phyloP scores from a whole-genome alignment of 345 rosid genomes.

The Schrenkiella parvula region DNA sequence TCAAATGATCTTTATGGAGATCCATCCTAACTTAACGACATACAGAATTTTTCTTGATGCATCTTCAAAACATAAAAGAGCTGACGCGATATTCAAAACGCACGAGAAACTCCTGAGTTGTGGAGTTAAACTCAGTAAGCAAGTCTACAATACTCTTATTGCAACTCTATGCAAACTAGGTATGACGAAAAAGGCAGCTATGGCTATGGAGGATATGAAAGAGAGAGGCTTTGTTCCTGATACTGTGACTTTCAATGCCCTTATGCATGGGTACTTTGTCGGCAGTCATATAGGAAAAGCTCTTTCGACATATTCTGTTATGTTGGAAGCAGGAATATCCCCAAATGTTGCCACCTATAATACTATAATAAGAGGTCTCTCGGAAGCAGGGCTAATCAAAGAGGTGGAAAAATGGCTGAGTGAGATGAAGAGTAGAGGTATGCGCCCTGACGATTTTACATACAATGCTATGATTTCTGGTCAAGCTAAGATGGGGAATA shows the following conservation, averaged over 20 bases:
- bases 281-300: conserved; percentile 55
- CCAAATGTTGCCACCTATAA: conserved; percentile 66
- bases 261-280: conserved; percentile 62
- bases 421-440: conserved; percentile 60
- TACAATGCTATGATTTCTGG: conserved; percentile 67
- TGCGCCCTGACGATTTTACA: conserved; percentile 55
- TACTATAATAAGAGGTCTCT: conserved; percentile 58
- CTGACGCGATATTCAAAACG: conserved; percentile 45
- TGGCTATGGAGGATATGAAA: conserved; percentile 53
- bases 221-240: conserved; percentile 47
- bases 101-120: conserved; percentile 52
- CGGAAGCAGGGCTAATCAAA: conserved; percentile 41
- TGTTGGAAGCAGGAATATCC: conserved; percentile 54
- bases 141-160: conserved; percentile 63
- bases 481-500: conserved; percentile 67
- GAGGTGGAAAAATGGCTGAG: conserved; percentile 49
- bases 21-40: conserved; percentile 49
- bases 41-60: conserved; percentile 53
- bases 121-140: conserved; percentile 54
- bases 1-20: conserved; percentile 46
- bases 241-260: conserved; percentile 60
- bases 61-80: conserved; percentile 53
- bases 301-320: conserved; percentile 42
- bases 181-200: conserved; percentile 69
- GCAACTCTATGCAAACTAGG: conserved; percentile 62